Base-by-base conservation (phyloP, 352 stramenopile genomes). In the Phytophthora ramorum region DNA sequence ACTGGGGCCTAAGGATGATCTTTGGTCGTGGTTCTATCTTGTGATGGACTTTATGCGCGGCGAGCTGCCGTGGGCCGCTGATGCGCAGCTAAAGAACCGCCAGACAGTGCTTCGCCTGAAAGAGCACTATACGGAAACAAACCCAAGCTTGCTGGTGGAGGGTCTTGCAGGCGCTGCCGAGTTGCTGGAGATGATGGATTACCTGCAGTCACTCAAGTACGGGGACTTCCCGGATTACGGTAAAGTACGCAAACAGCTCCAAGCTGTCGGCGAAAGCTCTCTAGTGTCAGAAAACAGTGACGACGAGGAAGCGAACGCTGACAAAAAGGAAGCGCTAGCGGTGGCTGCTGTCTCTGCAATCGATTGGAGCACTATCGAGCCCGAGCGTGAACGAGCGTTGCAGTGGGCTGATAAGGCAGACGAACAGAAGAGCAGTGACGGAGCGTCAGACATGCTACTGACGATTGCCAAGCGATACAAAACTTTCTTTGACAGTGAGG, bases 1-100 rank as follows among this genome's bases (percentile, higher is more conserved):
- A 37, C 66, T 96, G 5, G 87, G 90, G 0, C 87, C 85, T 0
- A 92, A 92, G 43, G 90, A 97, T 54, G 90, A 97, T 56, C 57
- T 97, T 24, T 96, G 89, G 87, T 97, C 88, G 34, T 95, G 87
- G 88, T 93, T 93, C 49, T 97, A 95, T 63, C 72, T 95, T 13
- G 86, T 97, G 16, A 81, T 97, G 58, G 90, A 97, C 43, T 93
- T 97, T 54, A 81, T 96, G 71, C 85, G 89, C 8, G 89, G 89
- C 19, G 89, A 96, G 34, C 62, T 96, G 44, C 89, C 89, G 1
- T 96, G 89, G 89, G 87, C 87, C 17, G 59, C 72, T 3, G 89
- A 96, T 41, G 89, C 89, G 6, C 89, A 95, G 54, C 77, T 90
- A 19, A 96, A 96, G 53, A 93, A 96, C 46, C 82, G 89, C 4